Percentiles rank a stretch among this genome's conserved stretches.
Evolutionary conservation across 2,329 filamentous ascomycete genomes (phyloP).

Genomic region (Cladophialophora chaetospira): DNA sequence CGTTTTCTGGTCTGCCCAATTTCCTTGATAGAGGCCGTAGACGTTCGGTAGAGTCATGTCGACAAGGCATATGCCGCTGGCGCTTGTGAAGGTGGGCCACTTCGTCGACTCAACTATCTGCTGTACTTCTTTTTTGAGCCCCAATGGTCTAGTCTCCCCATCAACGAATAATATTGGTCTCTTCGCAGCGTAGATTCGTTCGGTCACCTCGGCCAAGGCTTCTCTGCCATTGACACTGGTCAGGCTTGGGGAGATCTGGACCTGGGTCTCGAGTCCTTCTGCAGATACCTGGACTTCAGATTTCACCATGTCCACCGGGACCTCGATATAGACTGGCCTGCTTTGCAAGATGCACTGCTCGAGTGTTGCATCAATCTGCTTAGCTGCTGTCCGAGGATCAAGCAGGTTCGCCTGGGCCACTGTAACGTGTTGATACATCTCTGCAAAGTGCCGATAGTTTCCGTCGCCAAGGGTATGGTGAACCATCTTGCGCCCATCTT

Average conservation of each 20-base stretch:
- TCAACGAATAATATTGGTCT: slow-evolving; percentile 56
- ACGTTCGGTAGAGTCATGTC: slow-evolving; percentile 51
- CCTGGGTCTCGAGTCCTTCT: not conserved
- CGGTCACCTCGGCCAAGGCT: slow-evolving; percentile 61
- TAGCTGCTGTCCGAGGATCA: slow-evolving; percentile 37
- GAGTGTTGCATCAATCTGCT: slow-evolving; percentile 55
- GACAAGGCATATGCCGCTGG: slow-evolving; percentile 53
- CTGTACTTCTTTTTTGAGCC: slow-evolving; percentile 45
- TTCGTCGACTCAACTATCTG: slow-evolving; percentile 45
- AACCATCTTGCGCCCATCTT: slow-evolving; percentile 46
- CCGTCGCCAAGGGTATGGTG: slow-evolving; percentile 47
- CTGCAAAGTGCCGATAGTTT: slow-evolving; percentile 53
- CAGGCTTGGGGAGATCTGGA: not conserved
- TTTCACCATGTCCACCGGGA: slow-evolving; percentile 60
- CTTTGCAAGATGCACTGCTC: slow-evolving; percentile 54
- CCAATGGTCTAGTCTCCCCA: slow-evolving; percentile 47
- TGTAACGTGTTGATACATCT: slow-evolving; percentile 38
- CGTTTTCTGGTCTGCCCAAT: slow-evolving; percentile 39
- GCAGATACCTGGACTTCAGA: slow-evolving; percentile 58
- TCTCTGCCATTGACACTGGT: not conserved
- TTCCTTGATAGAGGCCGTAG: slow-evolving; percentile 52
- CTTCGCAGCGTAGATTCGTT: slow-evolving; percentile 47
- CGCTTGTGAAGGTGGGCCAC: slow-evolving; percentile 52
- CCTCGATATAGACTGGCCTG: slow-evolving; percentile 58
- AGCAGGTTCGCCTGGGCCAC: not conserved